Evolutionary conservation across 805 yeast genomes (phyloP), one percentile per base, ranked within the genome.

Genomic region (Pichia scutulata): DNA sequence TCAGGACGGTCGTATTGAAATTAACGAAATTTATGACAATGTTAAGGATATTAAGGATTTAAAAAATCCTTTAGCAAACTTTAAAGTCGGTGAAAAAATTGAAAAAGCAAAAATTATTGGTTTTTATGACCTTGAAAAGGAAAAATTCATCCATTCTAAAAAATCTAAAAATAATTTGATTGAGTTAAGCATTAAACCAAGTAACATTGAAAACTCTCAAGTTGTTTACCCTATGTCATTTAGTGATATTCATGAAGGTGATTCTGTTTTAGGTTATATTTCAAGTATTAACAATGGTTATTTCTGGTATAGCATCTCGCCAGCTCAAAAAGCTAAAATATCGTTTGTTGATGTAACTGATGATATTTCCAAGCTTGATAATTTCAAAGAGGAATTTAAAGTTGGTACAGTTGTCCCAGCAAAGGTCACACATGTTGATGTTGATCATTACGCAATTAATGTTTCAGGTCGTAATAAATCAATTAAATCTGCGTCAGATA

Each of bases 1-100:
- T 61, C 71, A 81, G 53, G 85, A 79, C 59, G 97, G 95, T 39
- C 78, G 95, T 63, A 68, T 90, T 52, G 95, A 88, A 58, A 72
- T 84, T 18, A 77, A 89, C 18, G 86, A 89, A 66, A 70, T 85
- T 39, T 85, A 78, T 66, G 81, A 78, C 48, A 57, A 65, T 0
- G 65, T 70, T 52, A 66, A 70, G 2, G 83, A 79, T 26, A 84
- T 89, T 44, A 67, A 72, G 48, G 81, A 87, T 60, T 64, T 66
- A 21, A 73, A 70, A 52, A 70, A 74, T 41, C 95, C 95, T 30
- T 71, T 87, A 42, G 61, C 75, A 1, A 67, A 70, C 39, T 86
- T 82, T 70, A 70, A 76, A 48, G 73, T 70, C 48, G 92, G 84
- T 45, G 77, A 81, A 37, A 63, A 70, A 4, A 51, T 89, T 24